Percentiles rank a stretch among this genome's conserved stretches.
phyloP scores from a whole-genome alignment of 176 grass and related monocot species.

The Oryza longistaminata region DNA sequence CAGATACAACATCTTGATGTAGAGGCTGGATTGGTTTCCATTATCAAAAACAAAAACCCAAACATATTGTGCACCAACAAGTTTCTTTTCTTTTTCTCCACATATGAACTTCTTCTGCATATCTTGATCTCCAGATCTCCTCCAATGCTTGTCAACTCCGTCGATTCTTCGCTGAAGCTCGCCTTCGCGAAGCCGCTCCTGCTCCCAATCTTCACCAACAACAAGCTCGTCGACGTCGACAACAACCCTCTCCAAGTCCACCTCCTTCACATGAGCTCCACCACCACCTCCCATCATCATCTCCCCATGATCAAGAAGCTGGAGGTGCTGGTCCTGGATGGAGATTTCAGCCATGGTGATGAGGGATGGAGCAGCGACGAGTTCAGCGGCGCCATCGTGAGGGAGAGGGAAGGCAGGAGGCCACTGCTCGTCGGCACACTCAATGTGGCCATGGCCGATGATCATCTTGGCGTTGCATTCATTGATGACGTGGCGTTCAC shows the following conservation, averaged over 20 bases:
- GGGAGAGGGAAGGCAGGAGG: constrained; percentile 31
- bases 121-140: constrained; percentile 11
- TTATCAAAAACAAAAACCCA: too few species aligned
- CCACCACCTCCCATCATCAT: background rate
- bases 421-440: constrained; percentile 35
- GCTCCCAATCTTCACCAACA: constrained; percentile 11
- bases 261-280: background rate
- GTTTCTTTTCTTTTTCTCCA: background rate
- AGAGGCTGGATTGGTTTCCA: too few species aligned
- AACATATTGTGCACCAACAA: too few species aligned
- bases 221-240: background rate
- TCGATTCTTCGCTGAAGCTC: constrained; percentile 1
- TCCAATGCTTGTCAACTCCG: background rate
- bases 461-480: background rate
- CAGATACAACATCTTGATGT: too few species aligned
- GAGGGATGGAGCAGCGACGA: constrained; percentile 37
- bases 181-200: background rate
- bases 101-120: background rate
- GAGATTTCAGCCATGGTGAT: constrained; percentile 25
- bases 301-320: constrained; percentile 25
- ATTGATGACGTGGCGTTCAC: constrained; percentile 32
- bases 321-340: constrained; percentile 45
- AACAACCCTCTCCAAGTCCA: background rate
- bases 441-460: background rate
- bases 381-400: constrained; percentile 36